phyloP scores from a whole-genome alignment of 805 yeast species.

The Yamadazyma ubonensis region DNA sequence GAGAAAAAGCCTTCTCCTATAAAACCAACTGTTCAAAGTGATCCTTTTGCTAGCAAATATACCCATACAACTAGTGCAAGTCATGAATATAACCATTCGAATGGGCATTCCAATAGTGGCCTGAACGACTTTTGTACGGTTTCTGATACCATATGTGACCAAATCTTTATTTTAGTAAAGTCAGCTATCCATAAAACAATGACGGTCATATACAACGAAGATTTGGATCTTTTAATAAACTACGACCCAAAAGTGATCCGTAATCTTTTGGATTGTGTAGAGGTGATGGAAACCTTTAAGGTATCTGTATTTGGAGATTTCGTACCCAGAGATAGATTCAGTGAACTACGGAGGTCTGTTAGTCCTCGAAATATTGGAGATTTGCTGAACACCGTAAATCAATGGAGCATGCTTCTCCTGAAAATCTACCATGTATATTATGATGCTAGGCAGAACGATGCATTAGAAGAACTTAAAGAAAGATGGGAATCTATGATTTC shows the following conservation, averaged over 20 bases:
- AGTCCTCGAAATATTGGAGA: not conserved
- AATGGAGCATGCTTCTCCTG: constrained; percentile 24
- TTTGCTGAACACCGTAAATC: constrained; percentile 26
- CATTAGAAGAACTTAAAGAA: constrained; percentile 27
- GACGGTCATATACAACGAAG: constrained; percentile 57
- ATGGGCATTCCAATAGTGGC: not conserved
- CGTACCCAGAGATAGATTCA: not conserved
- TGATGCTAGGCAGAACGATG: constrained; percentile 24
- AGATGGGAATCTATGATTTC: constrained; percentile 31
- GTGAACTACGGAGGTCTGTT: no score
- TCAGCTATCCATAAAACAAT: constrained; percentile 53
- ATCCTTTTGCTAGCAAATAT: no score
- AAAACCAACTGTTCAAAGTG: no score
- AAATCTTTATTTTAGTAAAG: constrained; percentile 39
- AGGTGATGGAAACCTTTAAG: constrained; percentile 47
- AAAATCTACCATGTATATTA: constrained; percentile 38
- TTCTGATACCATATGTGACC: constrained; percentile 32
- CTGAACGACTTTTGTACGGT: not conserved
- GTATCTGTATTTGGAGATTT: constrained; percentile 51
- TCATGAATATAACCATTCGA: not conserved
- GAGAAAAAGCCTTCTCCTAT: no score
- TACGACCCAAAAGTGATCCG: constrained; percentile 39
- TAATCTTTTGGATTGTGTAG: constrained; percentile 43
- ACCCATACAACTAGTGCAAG: no score
- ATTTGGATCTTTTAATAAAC: constrained; percentile 46